Evolutionary conservation across 345 rosid species (phyloP).

Genomic region (Bretschneidera sinensis): DNA sequence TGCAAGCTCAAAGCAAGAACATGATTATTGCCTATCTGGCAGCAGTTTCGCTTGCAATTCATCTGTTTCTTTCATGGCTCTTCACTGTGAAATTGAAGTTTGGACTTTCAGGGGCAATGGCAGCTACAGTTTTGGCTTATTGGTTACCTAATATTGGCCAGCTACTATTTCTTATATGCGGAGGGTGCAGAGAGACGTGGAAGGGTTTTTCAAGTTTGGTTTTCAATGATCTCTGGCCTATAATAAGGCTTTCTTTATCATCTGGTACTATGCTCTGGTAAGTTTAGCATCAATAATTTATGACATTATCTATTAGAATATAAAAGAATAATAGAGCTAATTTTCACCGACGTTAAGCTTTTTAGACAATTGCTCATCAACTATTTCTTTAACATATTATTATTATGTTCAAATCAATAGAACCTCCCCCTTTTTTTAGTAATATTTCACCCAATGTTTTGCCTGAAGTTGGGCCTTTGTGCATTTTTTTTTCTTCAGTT

Average conservation of each 20-base stretch:
- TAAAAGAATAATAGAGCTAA: too few species aligned
- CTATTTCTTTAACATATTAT: too few species aligned
- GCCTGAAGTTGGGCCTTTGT: too few species aligned
- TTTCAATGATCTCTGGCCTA: conserved; percentile 63
- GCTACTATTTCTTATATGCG: conserved; percentile 43
- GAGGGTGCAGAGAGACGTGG: conserved; percentile 72
- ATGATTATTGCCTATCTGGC: conserved; percentile 59
- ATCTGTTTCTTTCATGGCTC: conserved; percentile 61
- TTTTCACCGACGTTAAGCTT: too few species aligned
- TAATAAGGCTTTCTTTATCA: conserved; percentile 61
- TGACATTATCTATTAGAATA: too few species aligned
- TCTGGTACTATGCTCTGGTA: conserved; percentile 80
- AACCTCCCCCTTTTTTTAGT: too few species aligned
- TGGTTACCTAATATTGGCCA: conserved; percentile 83
- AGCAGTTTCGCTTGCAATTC: conserved; percentile 38
- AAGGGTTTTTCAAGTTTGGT: conserved; percentile 55
- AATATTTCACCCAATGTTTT: too few species aligned
- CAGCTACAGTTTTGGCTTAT: conserved; percentile 55
- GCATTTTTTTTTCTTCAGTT: too few species aligned
- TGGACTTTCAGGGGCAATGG: conserved; percentile 64
- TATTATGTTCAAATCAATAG: too few species aligned
- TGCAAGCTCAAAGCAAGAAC: conserved; percentile 85
- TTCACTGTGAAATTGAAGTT: conserved; percentile 41
- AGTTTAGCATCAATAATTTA: conserved; percentile 2
- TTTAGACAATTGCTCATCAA: too few species aligned